phyloP scores from a whole-genome alignment of 1,284 basidiomycete species.

The Sanghuangporus baumii region DNA sequence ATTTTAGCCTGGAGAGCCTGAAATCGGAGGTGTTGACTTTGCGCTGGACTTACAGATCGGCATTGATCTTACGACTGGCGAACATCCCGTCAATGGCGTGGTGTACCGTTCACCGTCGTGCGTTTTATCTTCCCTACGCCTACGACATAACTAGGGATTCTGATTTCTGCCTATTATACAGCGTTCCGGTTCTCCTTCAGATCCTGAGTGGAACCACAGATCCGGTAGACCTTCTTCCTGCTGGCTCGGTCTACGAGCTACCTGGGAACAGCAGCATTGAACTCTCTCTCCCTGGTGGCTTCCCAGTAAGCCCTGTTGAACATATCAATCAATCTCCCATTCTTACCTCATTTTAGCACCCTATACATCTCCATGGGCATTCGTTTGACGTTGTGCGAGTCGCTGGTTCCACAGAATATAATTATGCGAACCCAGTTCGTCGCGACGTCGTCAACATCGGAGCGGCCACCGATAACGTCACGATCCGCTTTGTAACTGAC shows the following conservation, averaged over 20 bases:
- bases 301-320: constrained; percentile 19
- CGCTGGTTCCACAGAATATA: constrained; percentile 21
- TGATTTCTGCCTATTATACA: not conserved
- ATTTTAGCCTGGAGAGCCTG: constrained; percentile 23
- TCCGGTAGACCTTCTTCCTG: constrained; percentile 27
- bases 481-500: constrained; percentile 40
- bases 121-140: not conserved
- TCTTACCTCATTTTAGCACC: constrained; percentile 28
- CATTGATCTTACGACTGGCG: not conserved
- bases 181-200: constrained; percentile 35
- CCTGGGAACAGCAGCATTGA: constrained; percentile 30
- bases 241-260: constrained; percentile 28
- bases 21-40: constrained; percentile 24
- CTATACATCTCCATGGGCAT: constrained; percentile 41
- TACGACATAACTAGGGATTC: not conserved
- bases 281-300: constrained; percentile 27
- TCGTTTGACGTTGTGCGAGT: constrained; percentile 32
- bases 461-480: constrained; percentile 28
- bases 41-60: not conserved
- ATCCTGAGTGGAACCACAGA: constrained; percentile 29
- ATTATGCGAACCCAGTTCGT: constrained; percentile 35
- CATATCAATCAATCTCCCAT: not conserved
- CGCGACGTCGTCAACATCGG: constrained; percentile 33
- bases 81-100: not conserved
- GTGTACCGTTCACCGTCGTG: not conserved